Evolutionary conservation across 257 asterid genomes (phyloP), one percentile per base, ranked within the genome.

Genomic region (Scutellaria baicalensis): DNA sequence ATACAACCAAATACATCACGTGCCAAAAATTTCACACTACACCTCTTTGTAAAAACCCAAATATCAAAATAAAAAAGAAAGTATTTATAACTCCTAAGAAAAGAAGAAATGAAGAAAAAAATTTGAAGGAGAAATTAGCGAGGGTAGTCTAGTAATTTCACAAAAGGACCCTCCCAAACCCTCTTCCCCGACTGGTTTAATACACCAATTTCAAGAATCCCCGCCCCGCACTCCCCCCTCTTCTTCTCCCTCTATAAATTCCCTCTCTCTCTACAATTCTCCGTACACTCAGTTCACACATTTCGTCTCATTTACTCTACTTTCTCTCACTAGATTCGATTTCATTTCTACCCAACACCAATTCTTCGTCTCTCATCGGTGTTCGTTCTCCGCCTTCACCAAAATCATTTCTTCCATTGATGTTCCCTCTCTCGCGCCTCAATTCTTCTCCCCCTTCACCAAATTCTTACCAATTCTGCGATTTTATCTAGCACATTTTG

Each of bases 151-250:
- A 0, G 80, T 79, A 63, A 75, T 61, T 27, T 27, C 69, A 44
- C 35, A 23, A 21, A 61, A 75, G 66, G 18, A 69, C 33, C 27
- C 57, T 16, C 62, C 49, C 69, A 0, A 18, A 21, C 67, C 61
- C 80, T 20, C 68, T 58, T 49, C 76, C 70, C 59, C 73, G 50
- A 74, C 61, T 49, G 27, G 67, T 39, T 64, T 56, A 49, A 55
- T 35, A 45, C 70, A 57, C 74, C 66, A 56, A 70, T 73, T 77
- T 61, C 70, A 73, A 69, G 79, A 59, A 73, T 59, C 70, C 70
- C 80, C 74, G 70, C 70, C 66, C 77, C 49, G 62, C 68, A 56
- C 71, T 43, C 70, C 20, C 76, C 68, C 60, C 12, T 6, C 38
- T 17, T 40, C 27, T 10, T 51, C 64, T 44, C 17, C 16, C 43